Conservation (phyloP, 2,329 filamentous ascomycete species). For the Cladosporium colombiae region DNA sequence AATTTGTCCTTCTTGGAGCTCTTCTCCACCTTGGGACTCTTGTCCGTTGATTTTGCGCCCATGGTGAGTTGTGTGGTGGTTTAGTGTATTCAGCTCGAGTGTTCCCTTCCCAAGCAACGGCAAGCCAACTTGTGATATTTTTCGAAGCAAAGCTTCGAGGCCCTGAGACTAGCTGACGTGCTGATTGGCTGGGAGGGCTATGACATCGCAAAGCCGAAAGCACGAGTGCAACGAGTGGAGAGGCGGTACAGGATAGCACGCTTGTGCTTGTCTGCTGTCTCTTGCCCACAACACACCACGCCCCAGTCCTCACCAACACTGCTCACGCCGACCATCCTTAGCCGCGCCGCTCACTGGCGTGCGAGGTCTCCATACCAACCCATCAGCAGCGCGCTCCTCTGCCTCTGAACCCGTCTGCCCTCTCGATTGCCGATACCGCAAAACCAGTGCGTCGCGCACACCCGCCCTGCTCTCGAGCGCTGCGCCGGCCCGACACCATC, state of each 20-base stretch:
- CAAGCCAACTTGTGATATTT: not conserved
- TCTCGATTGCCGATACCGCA: slow-evolving; percentile 14
- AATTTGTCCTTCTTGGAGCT: slow-evolving; percentile 22
- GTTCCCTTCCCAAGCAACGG: not conserved
- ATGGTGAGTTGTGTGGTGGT: not conserved
- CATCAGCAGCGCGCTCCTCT: not conserved
- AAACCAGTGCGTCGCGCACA: slow-evolving; percentile 17
- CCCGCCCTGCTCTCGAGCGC: not conserved
- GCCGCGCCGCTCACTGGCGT: not conserved
- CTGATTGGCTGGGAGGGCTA: not conserved
- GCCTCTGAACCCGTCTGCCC: not conserved
- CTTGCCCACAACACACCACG: not conserved
- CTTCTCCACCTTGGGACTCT: slow-evolving; percentile 21
- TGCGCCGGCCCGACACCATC: not conserved
- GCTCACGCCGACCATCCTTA: not conserved
- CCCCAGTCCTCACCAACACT: not conserved
- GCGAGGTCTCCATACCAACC: not conserved
- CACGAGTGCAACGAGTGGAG: not conserved
- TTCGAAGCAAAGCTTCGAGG: not conserved
- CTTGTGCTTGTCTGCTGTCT: not conserved
- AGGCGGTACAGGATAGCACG: not conserved
- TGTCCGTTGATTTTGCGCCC: slow-evolving; percentile 14
- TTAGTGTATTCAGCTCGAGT: not conserved
- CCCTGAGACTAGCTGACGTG: not conserved
- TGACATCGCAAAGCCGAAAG: not conserved